These are phyloP conservation scores for Nyssa sinensis DNA, from an alignment of 148 eudicot genomes.

Conservation along the genomic window DNA sequence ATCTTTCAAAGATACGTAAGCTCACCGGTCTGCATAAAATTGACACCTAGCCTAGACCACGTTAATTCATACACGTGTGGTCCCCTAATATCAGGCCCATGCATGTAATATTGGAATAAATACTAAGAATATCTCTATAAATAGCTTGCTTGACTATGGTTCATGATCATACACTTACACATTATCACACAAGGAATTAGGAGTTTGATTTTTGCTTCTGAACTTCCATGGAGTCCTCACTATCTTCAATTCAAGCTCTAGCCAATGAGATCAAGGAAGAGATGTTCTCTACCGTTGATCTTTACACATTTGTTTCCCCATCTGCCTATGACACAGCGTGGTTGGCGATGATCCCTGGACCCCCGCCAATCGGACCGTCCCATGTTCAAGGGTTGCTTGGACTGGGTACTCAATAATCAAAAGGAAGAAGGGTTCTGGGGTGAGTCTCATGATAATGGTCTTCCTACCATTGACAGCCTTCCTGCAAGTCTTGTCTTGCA, in stretches of 20 bases:
- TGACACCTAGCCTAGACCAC: no score
- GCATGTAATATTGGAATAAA: no score
- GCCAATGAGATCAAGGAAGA: slow-evolving; percentile 21
- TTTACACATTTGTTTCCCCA: slow-evolving; percentile 23
- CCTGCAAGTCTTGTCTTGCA: slow-evolving; percentile 31
- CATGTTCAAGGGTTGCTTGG: slow-evolving; percentile 19
- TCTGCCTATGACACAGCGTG: slow-evolving; percentile 38
- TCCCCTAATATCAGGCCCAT: no score
- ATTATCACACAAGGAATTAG: no score
- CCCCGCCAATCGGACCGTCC: not conserved
- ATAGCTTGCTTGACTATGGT: no score
- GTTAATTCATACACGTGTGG: no score
- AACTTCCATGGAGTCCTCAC: slow-evolving; percentile 24
- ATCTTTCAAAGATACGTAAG: no score
- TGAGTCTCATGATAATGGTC: slow-evolving; percentile 9
- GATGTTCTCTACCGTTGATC: slow-evolving; percentile 14
- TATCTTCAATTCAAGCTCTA: slow-evolving; percentile 17
- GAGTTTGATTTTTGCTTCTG: no score
- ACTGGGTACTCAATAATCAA: slow-evolving; percentile 32
- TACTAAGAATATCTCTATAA: no score
- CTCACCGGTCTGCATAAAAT: no score
- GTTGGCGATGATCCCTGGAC: slow-evolving; percentile 30
- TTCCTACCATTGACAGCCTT: slow-evolving; percentile 28
- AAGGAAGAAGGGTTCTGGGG: slow-evolving; percentile 25
- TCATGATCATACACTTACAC: no score